Evolutionary conservation across 1,284 basidiomycete species (phyloP).

Genomic region (Chondrostereum purpureum): DNA sequence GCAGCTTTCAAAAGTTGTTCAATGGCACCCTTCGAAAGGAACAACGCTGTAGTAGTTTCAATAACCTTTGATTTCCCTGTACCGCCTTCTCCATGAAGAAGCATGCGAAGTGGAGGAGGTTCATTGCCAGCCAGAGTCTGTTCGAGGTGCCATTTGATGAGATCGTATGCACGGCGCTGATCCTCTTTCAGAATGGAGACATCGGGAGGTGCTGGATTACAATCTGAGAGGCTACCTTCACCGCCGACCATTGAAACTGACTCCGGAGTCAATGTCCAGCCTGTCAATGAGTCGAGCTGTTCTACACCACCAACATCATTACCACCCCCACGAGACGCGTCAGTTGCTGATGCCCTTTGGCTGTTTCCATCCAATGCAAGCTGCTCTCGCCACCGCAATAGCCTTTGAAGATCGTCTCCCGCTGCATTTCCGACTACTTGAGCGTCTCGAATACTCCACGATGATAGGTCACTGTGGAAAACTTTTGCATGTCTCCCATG

Average conservation of each 20-base stretch:
- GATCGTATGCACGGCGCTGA: neutral
- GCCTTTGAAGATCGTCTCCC: neutral
- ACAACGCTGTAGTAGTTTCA: neutral
- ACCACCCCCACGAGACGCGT: neutral
- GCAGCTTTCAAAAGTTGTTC: neutral
- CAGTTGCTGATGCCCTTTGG: neutral
- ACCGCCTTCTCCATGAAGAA: neutral
- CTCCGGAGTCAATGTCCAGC: neutral
- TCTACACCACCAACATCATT: no score
- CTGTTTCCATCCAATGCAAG: neutral
- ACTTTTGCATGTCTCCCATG: neutral
- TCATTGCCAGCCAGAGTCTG: neutral
- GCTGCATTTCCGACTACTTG: neutral
- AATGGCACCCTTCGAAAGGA: neutral
- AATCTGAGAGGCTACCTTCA: neutral
- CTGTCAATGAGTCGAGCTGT: neutral
- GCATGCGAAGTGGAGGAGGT: neutral
- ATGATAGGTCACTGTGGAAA: neutral
- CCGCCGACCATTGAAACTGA: neutral
- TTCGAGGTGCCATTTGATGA: neutral
- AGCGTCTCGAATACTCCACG: neutral
- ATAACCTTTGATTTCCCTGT: neutral
- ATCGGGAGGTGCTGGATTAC: neutral
- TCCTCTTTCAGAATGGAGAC: neutral
- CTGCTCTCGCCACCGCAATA: neutral